These are phyloP conservation scores for Inonotus hispidus DNA, from an alignment of 1,284 basidiomycete genomes.

Conservation along the genomic window DNA sequence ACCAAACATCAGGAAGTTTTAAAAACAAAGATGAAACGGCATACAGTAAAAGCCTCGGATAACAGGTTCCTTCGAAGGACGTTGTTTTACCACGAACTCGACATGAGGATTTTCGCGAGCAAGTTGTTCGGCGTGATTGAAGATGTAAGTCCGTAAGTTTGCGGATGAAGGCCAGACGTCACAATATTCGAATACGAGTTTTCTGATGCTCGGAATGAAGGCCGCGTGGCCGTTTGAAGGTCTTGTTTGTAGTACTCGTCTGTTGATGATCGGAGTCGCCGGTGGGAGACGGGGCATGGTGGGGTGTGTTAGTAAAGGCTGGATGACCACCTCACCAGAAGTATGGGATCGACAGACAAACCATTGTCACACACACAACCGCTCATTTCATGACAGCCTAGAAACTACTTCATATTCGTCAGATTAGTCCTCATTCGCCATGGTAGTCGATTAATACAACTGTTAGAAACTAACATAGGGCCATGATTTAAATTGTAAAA, in stretches of 20 bases:
- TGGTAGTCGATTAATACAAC: background rate
- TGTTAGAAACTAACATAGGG: no score
- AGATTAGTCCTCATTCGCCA: background rate
- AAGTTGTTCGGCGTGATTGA: constrained; percentile 54
- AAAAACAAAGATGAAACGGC: constrained; percentile 18
- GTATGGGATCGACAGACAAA: background rate
- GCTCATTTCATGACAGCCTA: background rate
- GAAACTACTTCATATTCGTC: background rate
- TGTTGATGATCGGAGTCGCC: constrained; percentile 41
- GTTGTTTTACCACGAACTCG: constrained; percentile 72
- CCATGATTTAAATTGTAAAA: no score
- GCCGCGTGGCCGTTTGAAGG: constrained; percentile 66
- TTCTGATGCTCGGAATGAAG: constrained; percentile 71
- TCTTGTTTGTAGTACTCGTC: constrained; percentile 49
- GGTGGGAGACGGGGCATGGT: constrained; percentile 33
- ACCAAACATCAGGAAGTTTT: constrained; percentile 18
- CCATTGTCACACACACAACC: background rate
- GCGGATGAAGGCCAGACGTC: constrained; percentile 72
- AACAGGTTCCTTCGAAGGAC: constrained; percentile 68
- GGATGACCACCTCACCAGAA: background rate
- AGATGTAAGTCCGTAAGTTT: constrained; percentile 63
- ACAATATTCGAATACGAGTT: constrained; percentile 82
- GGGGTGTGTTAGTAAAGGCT: background rate
- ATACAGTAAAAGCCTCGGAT: constrained; percentile 72
- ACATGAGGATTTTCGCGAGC: constrained; percentile 73